Evolutionary conservation across 805 yeast genomes (phyloP).

Genomic region (Yarrowia osloensis): DNA sequence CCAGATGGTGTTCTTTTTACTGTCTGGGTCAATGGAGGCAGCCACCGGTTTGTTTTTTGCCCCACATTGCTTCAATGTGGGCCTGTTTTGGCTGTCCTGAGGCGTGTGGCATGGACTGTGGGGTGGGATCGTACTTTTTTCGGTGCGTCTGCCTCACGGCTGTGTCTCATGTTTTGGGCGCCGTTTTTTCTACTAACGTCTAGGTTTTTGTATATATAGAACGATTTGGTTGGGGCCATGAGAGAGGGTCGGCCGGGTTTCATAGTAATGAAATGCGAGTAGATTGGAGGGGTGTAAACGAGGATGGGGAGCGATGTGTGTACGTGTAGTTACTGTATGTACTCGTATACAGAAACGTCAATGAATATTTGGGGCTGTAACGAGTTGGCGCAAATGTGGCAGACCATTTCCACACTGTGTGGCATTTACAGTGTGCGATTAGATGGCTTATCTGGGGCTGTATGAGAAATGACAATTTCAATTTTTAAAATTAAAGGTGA

Average conservation of each 20-base stretch:
- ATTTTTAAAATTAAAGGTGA: background rate
- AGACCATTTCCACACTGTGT: no score
- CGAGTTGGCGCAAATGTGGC: background rate
- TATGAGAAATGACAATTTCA: no score
- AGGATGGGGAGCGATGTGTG: background rate
- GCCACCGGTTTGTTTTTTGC: background rate
- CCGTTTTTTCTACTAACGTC: slow-evolving; percentile 1
- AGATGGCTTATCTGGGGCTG: no score
- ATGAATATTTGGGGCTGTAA: no score
- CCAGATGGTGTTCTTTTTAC: background rate
- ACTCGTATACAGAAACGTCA: no score
- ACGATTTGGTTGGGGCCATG: background rate
- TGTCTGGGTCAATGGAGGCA: background rate
- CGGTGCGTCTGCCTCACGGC: no score
- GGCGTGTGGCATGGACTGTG: background rate
- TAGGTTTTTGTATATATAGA: slow-evolving; percentile 20
- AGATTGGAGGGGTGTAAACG: background rate
- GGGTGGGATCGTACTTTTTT: background rate
- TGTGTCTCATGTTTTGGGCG: no score
- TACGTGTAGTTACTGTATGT: no score
- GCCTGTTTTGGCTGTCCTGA: background rate
- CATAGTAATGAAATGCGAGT: slow-evolving; percentile 9
- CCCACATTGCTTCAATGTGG: background rate
- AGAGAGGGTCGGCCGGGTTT: background rate
- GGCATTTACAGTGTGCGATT: no score